Base-by-base conservation (phyloP, 75 land plant species). In the Selaginella tamariscina region DNA sequence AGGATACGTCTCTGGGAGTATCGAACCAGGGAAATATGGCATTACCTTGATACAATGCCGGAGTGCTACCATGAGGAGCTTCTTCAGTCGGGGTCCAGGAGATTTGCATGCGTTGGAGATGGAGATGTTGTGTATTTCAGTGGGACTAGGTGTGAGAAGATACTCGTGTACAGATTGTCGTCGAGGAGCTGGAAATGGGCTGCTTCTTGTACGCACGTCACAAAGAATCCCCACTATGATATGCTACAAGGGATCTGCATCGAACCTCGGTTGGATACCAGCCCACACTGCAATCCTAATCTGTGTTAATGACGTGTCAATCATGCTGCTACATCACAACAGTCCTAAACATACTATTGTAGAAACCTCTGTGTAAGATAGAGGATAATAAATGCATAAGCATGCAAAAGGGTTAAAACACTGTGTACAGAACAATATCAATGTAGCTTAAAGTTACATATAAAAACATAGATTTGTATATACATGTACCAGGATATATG, bases 101-200 rank as follows among this genome's bases (percentile, higher is more conserved):
- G 39, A 32, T 73, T 73, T 31, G 70, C 67, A 21, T 73, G 70
- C 32, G 67, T 73, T 29, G 74, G 74, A 54, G 62, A 66, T 49
- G 71, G 32, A 0, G 31, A 73, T n/a, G 26, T 73, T 24, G 55
- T 66, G 1, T 73, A 73, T 56, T 73, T 73, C 70, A 66, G 59
- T 21, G 66, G 57, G 70, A 73, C 65, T 24, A 73, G 31, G 70
- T 73, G 70, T 59, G 57, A 54, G 31, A 21, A 30, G 8, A 65
- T 73, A 24, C 57, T 73, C 24, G 59, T 29, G 1, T 67, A 73
- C 57, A 56, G 32, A 23, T 30, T 73, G 5, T 54, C 56, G 11
- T 8, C 29, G 21, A 69, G 31, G 31, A 39, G 31, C 29, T 73
- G 70, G 70, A 27, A 2, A 0, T 67, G 74, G 74, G 67, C 66